phyloP scores from a whole-genome alignment of 306 rosid species.

The Citrullus amarus region DNA sequence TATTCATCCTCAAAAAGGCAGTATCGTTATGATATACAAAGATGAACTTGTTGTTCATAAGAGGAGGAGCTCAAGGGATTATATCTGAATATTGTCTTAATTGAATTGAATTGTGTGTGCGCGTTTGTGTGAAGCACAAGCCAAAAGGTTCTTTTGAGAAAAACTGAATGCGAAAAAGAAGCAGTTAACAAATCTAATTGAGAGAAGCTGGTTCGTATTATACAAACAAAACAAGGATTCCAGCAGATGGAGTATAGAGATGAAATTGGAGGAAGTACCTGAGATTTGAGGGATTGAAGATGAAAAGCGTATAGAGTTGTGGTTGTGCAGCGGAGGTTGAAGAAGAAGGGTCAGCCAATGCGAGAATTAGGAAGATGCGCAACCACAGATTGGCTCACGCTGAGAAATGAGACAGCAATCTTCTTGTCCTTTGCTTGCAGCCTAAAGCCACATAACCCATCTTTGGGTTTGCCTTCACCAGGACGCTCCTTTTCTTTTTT shows the following conservation, averaged over 20 bases:
- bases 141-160: too few relatives aligned
- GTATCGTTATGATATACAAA: background rate
- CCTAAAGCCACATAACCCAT: background rate
- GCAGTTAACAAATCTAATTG: background rate
- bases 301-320: background rate
- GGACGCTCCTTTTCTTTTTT: background rate
- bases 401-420: background rate
- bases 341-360: background rate
- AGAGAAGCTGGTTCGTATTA: background rate
- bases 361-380: background rate
- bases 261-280: background rate
- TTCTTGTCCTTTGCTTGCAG: background rate
- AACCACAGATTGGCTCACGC: background rate
- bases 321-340: background rate
- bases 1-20: background rate
- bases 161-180: background rate
- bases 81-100: background rate
- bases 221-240: background rate
- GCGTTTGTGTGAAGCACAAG: too few relatives aligned
- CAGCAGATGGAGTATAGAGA: background rate
- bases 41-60: background rate
- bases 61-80: background rate
- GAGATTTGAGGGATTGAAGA: background rate
- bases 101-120: background rate
- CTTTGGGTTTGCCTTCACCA: background rate